A percentile compares a stretch with the other conserved stretches of the same genome.
phyloP scores from a whole-genome alignment of 495 filamentous ascomycete genomes.

The Podospora pseudocomata region DNA sequence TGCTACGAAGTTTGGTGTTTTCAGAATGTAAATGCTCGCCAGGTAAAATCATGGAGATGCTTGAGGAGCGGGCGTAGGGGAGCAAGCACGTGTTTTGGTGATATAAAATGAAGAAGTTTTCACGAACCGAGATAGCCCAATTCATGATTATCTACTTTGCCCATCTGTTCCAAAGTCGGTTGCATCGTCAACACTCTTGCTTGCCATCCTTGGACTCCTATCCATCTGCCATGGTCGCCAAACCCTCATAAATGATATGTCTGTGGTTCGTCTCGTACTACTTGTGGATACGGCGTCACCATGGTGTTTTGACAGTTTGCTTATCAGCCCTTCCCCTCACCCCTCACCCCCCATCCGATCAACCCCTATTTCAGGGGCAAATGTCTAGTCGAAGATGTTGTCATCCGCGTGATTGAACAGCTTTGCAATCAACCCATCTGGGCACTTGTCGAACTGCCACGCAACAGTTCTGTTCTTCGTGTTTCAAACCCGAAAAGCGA shows the following conservation, averaged over 20 bases:
- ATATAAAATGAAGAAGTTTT: background rate
- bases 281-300: background rate
- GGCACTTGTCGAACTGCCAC: background rate
- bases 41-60: background rate
- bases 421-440: background rate
- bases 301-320: background rate
- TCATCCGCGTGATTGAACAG: background rate
- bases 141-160: background rate
- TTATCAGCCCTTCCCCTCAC: background rate
- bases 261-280: background rate
- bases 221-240: too few species aligned
- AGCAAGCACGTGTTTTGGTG: background rate
- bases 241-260: too few species aligned
- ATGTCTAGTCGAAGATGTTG: background rate
- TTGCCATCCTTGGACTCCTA: background rate
- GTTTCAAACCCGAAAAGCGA: background rate
- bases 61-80: constrained; percentile 5
- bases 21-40: constrained; percentile 70
- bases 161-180: background rate
- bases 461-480: background rate
- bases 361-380: background rate
- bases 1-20: constrained; percentile 85
- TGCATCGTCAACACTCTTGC: background rate
- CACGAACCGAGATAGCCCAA: background rate
- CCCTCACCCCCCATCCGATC: background rate